These are phyloP conservation scores for Stropharia rugosoannulata DNA, from an alignment of 768 basidiomycete genomes.

Conservation along the genomic window DNA sequence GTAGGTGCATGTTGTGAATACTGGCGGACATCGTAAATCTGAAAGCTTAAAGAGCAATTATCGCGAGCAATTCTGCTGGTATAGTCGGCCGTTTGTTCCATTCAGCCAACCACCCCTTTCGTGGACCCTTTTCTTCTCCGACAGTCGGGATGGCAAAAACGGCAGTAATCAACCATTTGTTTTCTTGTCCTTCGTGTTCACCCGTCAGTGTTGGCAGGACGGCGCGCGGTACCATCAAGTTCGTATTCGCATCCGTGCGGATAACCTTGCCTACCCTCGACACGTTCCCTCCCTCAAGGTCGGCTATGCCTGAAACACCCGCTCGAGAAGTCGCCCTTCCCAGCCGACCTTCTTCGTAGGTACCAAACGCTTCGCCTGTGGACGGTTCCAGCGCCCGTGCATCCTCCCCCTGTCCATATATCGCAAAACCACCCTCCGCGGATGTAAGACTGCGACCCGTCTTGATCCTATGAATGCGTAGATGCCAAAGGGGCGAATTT, in stretches of 20 bases:
- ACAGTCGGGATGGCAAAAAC: conserved; percentile 60
- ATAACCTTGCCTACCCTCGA: conserved; percentile 40
- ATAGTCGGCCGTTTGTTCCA: conserved; percentile 47
- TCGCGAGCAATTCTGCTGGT: conserved; percentile 32
- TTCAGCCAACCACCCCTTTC: conserved; percentile 44
- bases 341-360: conserved; percentile 43
- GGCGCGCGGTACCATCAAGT: conserved; percentile 64
- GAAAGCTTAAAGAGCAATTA: no score
- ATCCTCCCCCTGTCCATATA: conserved; percentile 64
- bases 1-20: no score
- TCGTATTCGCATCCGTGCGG: conserved; percentile 71
- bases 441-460: conserved; percentile 49
- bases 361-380: conserved; percentile 42
- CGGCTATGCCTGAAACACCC: conserved; percentile 63
- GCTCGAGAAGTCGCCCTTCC: conserved; percentile 56
- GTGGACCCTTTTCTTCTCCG: conserved; percentile 33
- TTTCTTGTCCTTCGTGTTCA: conserved; percentile 37
- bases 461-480: conserved; percentile 64
- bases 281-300: conserved; percentile 31
- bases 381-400: conserved; percentile 57
- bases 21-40: no score
- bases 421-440: conserved; percentile 71
- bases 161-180: conserved; percentile 63
- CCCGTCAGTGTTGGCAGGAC: conserved; percentile 65
- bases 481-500: conserved; percentile 63